Evolutionary conservation across 2,329 filamentous ascomycete genomes (phyloP), one percentile per base, ranked within the genome.

Genomic region (Penicillium sclerotigenum): DNA sequence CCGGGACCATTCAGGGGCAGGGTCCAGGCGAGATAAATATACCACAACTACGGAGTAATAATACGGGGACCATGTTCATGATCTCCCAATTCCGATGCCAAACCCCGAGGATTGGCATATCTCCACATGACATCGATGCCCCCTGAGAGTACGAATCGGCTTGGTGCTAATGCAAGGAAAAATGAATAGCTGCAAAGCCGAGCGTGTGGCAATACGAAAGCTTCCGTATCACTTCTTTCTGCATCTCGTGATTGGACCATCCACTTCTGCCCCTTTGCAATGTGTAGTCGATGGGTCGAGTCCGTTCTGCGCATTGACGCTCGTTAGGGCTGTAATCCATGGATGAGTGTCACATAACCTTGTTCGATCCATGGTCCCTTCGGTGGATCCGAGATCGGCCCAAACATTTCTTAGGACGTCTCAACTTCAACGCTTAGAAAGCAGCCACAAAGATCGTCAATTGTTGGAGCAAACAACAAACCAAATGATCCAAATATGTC

Each of bases 91-190:
- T 26, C 45, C 37, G 40, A 42, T 24, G 31, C 20, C 53, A 55
- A 34, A 55, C 38, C 40, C 46, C 54, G 47, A 55, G 8, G 28
- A 52, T 45, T 57, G 45, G 48, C 24, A 50, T 33, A 42, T 48
- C 59, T 53, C 57, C 57, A 58, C 54, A 36, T 38, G 54, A 60
- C 34, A 31, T 26, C 24, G 49, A 38, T 28, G 34, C 47, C 50
- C 16, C 48, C 37, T 56, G 59, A 45, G 34, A 31, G 47, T 56
- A 26, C 34, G 37, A 51, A 42, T 52, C 45, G 47, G 47, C 22
- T 34, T 47, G 10, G 52, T 53, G 47, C 55, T 57, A 47, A 63
- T 64, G 63, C 63, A 65, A 65, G 63, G 63, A 62, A 57, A 58
- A 60, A 54, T 31, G 43, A 57, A 59, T 59, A 60, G 56, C 58